Evolutionary conservation across 805 yeast genomes (phyloP).

Genomic region (Metschnikowia peoriensis): DNA sequence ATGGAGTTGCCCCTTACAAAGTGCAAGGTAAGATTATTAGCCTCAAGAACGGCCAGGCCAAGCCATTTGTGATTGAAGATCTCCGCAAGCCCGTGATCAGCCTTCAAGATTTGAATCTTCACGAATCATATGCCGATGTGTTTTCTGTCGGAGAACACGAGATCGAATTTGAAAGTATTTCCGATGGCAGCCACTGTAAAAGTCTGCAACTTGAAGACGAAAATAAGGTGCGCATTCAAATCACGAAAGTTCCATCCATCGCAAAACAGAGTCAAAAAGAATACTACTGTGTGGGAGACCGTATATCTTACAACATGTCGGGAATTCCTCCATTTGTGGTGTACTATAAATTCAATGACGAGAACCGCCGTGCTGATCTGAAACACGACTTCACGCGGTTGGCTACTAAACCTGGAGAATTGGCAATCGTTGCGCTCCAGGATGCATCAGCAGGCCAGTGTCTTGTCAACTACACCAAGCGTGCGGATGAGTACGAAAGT

Average conservation of each 20-base stretch:
- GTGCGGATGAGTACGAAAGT: constrained; percentile 30
- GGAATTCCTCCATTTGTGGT: constrained; percentile 83
- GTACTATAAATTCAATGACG: constrained; percentile 68
- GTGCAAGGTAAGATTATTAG: constrained; percentile 58
- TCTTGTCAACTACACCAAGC: constrained; percentile 52
- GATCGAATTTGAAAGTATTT: constrained; percentile 54
- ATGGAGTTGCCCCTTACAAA: constrained; percentile 62
- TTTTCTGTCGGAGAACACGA: constrained; percentile 70
- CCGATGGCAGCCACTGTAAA: constrained; percentile 70
- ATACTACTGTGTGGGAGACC: constrained; percentile 91
- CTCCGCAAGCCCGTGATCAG: constrained; percentile 29
- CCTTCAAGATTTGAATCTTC: constrained; percentile 10
- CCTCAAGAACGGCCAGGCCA: constrained; percentile 55
- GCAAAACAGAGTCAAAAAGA: constrained; percentile 22
- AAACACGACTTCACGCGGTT: constrained; percentile 52
- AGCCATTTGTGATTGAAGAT: constrained; percentile 43
- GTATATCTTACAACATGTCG: constrained; percentile 67
- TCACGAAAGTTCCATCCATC: constrained; percentile 78
- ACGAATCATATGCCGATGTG: constrained; percentile 35
- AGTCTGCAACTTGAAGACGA: constrained; percentile 36
- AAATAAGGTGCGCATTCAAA: constrained; percentile 51
- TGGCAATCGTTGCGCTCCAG: constrained; percentile 62
- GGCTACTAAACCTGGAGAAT: constrained; percentile 79
- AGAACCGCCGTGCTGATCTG: constrained; percentile 55
- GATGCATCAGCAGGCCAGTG: constrained; percentile 77